Base-by-base conservation (phyloP, 176 grass and related monocot genomes). In the Lolium perenne region DNA sequence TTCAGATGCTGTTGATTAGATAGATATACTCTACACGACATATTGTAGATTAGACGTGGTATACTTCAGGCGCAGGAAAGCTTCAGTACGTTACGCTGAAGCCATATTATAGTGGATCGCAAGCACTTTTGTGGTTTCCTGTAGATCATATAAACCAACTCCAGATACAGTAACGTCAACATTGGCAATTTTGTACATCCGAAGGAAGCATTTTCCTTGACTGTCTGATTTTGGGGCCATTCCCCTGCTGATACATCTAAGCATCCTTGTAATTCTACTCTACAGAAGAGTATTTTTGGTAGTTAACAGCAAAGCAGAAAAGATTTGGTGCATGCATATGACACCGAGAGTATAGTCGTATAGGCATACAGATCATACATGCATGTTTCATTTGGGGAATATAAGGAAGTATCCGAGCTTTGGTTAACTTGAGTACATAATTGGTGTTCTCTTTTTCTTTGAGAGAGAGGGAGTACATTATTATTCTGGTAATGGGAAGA, bases 81-180 rank as follows among this genome's bases (percentile, higher is more conserved):
- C 41, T 74, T 74, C 11, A 45, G n/a, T 73, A 15, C 69, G 47
- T 6, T 47, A 47, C 41, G 21, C 41, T 72, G 68, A 22, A 48
- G 29, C 64, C 64, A 13, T 10, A 35, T 23, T 35, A 35, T 25
- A 32, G 62, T 26, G 62, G 12, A 65, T 5, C 41, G 11, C 20
- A 22, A 73, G 9, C n/a, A n/a, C 70, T 73, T 73, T 5, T 73
- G 13, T 73, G 20, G 9, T 85, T 67, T 45, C 55, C 43, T 25
- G 48, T 66, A 41, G 10, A 85, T 66, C 50, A 84, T 45, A 38
- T 63, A 13, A 29, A 54, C 22, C n/a, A 11, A 29, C 21, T 45
- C 55, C 43, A 86, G 12, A 80, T 51, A 67, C 23, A 71, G 49
- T 58, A n/a, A 8, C 5, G 40, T 60, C 16, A 68, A 77, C 72